These are phyloP conservation scores for Colletotrichum sp. DNA, from an alignment of 2,329 filamentous ascomycete genomes.

Conservation along the genomic window DNA sequence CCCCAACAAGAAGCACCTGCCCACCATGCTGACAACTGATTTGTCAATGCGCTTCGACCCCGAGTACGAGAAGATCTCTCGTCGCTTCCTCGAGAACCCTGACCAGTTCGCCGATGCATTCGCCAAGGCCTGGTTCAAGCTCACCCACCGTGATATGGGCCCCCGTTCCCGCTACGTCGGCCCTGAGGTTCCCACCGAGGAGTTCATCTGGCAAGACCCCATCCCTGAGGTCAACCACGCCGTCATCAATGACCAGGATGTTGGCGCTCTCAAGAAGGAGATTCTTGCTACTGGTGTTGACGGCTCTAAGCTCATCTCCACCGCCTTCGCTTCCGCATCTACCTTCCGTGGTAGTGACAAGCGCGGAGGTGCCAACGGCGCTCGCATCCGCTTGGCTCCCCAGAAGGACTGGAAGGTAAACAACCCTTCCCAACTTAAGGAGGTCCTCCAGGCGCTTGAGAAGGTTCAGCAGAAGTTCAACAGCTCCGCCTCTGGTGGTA, in stretches of 20 bases:
- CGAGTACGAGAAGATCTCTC: conserved; percentile 77
- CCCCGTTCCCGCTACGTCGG: conserved; percentile 73
- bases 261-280: conserved; percentile 68
- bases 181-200: conserved; percentile 73
- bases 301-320: conserved; percentile 64
- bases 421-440: conserved; percentile 68
- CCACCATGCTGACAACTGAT: conserved; percentile 78
- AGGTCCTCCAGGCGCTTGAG: conserved; percentile 67
- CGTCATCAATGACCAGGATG: conserved; percentile 64
- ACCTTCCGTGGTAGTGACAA: conserved; percentile 79
- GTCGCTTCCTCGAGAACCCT: conserved; percentile 71
- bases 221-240: conserved; percentile 67
- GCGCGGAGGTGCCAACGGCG: conserved; percentile 82
- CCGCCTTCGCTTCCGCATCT: conserved; percentile 72
- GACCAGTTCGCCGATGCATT: conserved; percentile 73
- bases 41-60: conserved; percentile 74
- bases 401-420: conserved; percentile 77
- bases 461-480: conserved; percentile 71
- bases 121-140: conserved; percentile 80
- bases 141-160: conserved; percentile 80
- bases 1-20: conserved; percentile 71
- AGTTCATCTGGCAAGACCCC: conserved; percentile 77
- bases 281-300: conserved; percentile 66
- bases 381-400: conserved; percentile 74
- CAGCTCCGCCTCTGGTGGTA: conserved; percentile 64